Evolutionary conservation across 75 land plant species (phyloP), one percentile per base, ranked within the genome.

Genomic region (Isoetes taiwanensis): DNA sequence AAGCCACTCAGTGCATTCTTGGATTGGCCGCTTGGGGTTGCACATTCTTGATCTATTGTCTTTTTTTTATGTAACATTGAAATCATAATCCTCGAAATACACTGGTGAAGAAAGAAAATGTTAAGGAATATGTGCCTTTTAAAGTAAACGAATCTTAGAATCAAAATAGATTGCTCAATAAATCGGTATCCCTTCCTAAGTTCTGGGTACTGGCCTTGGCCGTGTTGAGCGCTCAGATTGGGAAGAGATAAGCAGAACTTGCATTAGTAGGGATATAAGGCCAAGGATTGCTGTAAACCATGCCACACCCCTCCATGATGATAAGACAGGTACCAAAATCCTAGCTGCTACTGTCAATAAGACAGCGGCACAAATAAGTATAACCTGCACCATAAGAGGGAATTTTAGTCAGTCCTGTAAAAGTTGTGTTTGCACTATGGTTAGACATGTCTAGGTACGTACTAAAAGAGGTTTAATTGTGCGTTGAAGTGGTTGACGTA

Each of bases 231-330:
- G n/a, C n/a, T n/a, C n/a, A n/a, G n/a, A n/a, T n/a, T n/a, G n/a
- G n/a, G 34, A 40, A 11, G 32, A 21, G 30, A 1, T 11, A 35
- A 25, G 32, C 31, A 26, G 30, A 25, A 64, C 61, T 43, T 64
- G 66, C 10, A 90, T 78, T 2, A 78, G 64, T 1, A 73, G 30
- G 5, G 80, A 71, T 16, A 85, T 76, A 19, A 75, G 25, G 0
- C 41, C 70, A 30, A 91, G 55, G 1, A 67, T 73, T 25, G 62
- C 61, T 0, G 67, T 64, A n/a, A 76, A 59, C 46, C 78, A 64
- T n/a, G 79, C 64, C 54, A 80, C 46, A 27, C 93, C 97, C 43
- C 72, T 80, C 85, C 77, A 74, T 23, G 85, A 72, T 11, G 80
- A 61, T 16, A 83, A 43, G 37, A 84, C 37, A 2, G 76, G 52